Evolutionary conservation across 345 rosid species (phyloP), one percentile per base, ranked within the genome.

Genomic region (Microcos paniculata): DNA sequence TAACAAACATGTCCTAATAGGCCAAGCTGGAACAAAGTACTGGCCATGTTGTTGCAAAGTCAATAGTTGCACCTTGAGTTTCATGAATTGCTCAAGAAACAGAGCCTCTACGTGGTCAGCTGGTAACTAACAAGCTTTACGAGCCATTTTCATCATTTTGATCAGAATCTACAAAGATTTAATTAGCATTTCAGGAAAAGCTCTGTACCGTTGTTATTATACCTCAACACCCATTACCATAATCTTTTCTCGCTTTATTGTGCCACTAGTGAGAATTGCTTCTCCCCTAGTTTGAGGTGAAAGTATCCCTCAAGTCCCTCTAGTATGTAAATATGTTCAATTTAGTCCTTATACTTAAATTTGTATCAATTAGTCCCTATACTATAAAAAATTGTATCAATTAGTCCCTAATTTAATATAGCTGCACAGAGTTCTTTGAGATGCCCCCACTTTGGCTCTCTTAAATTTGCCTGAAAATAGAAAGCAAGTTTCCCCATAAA

Each of bases 381-480:
- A n/a, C n/a, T n/a, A n/a, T n/a, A n/a, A n/a, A n/a, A n/a, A n/a
- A n/a, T n/a, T n/a, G n/a, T n/a, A n/a, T n/a, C n/a, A n/a, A n/a
- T n/a, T n/a, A n/a, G n/a, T n/a, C n/a, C n/a, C n/a, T n/a, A n/a
- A n/a, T n/a, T n/a, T n/a, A n/a, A n/a, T n/a, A 91, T 80, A 18
- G 82, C 61, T 8, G 38, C 76, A 53, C 89, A 96, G 15, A 91
- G 87, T 58, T 87, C 84, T 86, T 87, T 93, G 72, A 90, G 73
- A 62, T 93, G 96, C 4, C 93, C 98, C 81, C 84, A 91, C 57
- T 93, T 90, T 0, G 98, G 96, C 73, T 93, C 93, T 72, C 87
- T 91, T 62, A 86, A 59, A 75, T 85, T 88, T n/a, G 28, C 96
- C 94, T 90, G 62, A 77, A 24, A 57, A 79, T 6, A 11, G 18